phyloP scores from a whole-genome alignment of 2,329 filamentous ascomycete genomes.

The Claviceps quebecensis region DNA sequence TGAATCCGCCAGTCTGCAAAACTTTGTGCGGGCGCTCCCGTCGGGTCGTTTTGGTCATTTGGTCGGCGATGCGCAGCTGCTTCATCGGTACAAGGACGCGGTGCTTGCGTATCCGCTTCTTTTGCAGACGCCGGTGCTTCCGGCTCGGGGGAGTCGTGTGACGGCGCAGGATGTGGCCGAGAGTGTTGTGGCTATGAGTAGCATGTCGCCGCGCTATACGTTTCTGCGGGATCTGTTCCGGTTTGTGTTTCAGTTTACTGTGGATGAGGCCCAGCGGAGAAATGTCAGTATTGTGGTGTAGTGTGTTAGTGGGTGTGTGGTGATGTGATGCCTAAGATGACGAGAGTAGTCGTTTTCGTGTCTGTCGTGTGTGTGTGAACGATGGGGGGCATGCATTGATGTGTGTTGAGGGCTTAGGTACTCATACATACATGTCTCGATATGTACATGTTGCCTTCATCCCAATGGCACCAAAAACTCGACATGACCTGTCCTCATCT shows the following conservation, averaged over 20 bases:
- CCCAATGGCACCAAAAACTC: no score
- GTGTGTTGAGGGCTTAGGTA: no score
- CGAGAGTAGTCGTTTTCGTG: no score
- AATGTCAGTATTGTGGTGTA: conserved; percentile 46
- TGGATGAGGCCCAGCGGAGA: conserved; percentile 65
- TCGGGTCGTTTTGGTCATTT: conserved; percentile 65
- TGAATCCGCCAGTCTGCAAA: conserved; percentile 45
- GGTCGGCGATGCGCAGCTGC: conserved; percentile 53
- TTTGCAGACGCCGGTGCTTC: conserved; percentile 24
- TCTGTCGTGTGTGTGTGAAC: no score
- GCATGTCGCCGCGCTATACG: conserved; percentile 51
- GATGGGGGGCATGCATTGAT: no score
- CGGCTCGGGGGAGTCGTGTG: conserved; percentile 42
- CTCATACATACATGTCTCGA: no score
- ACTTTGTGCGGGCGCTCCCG: conserved; percentile 63
- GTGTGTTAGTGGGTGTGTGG: no score
- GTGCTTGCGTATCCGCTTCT: conserved; percentile 57
- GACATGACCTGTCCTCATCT: no score
- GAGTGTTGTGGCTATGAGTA: conserved; percentile 63
- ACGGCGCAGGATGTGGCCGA: conserved; percentile 64
- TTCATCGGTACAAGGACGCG: conserved; percentile 69
- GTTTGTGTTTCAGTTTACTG: conserved; percentile 69
- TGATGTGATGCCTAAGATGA: no score
- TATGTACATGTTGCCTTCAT: no score
- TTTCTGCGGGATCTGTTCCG: conserved; percentile 75